Conservation (phyloP, 1,139 yeast species). For the Candida tropicalis region DNA sequence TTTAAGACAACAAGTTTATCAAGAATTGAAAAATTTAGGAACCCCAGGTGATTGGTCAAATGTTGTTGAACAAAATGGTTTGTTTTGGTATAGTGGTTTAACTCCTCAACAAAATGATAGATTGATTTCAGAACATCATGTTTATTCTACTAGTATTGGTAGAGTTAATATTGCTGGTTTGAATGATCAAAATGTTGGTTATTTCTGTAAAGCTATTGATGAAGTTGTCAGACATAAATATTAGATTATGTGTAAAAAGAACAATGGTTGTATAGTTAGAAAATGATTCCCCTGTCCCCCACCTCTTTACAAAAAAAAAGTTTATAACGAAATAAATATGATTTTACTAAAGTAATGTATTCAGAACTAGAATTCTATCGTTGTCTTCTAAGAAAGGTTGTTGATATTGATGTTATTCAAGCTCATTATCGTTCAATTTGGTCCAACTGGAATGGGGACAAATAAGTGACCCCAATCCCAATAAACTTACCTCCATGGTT, state of each 20-base stretch:
- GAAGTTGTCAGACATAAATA: conserved; percentile 33
- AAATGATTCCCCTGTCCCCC: too few relatives aligned
- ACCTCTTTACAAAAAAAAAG: too few relatives aligned
- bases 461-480: too few relatives aligned
- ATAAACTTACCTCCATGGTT: too few relatives aligned
- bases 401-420: too few relatives aligned
- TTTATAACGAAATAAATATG: too few relatives aligned
- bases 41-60: conserved; percentile 50
- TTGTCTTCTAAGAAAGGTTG: too few relatives aligned
- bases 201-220: conserved; percentile 39
- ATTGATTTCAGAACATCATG: conserved; percentile 36
- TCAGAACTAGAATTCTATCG: too few relatives aligned
- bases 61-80: conserved; percentile 39
- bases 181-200: conserved; percentile 37
- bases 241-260: background rate
- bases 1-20: conserved; percentile 30
- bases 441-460: too few relatives aligned
- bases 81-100: conserved; percentile 49
- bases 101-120: conserved; percentile 31
- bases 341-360: too few relatives aligned
- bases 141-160: conserved; percentile 40
- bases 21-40: conserved; percentile 29
- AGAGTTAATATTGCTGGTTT: conserved; percentile 50
- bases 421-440: too few relatives aligned
- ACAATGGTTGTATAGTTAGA: too few relatives aligned